Conservation (phyloP, 768 basidiomycete species). For the Suillus occidentalis region DNA sequence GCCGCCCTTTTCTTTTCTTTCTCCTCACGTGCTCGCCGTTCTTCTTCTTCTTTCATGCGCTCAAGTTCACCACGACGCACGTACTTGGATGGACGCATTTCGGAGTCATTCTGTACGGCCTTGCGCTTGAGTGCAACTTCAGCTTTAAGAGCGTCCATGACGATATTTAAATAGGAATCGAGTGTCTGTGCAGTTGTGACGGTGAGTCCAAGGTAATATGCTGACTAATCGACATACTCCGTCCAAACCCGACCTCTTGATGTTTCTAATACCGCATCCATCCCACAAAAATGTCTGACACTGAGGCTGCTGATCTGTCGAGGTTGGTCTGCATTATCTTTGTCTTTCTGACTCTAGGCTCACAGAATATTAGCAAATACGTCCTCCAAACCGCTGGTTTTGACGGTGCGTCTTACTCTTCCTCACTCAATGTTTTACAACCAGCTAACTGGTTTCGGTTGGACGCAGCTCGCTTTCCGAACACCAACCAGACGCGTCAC, state of each 20-base stretch:
- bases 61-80: constrained; percentile 92
- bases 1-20: constrained; percentile 35
- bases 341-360: constrained; percentile 11
- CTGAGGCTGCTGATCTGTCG: constrained; percentile 37
- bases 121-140: constrained; percentile 91
- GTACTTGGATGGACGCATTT: constrained; percentile 74
- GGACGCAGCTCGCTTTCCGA: constrained; percentile 77
- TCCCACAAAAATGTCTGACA: constrained; percentile 58
- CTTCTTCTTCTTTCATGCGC: constrained; percentile 51
- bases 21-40: constrained; percentile 33
- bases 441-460: background rate
- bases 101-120: constrained; percentile 49
- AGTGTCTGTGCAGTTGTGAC: background rate
- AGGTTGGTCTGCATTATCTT: constrained; percentile 41
- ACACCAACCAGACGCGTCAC: constrained; percentile 93
- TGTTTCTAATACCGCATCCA: constrained; percentile 34
- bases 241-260: constrained; percentile 22
- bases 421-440: background rate
- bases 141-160: constrained; percentile 89
- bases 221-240: constrained; percentile 37
- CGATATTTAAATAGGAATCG: constrained; percentile 4
- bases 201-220: constrained; percentile 9
- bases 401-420: constrained; percentile 58
- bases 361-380: constrained; percentile 58
- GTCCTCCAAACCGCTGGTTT: constrained; percentile 94